phyloP scores from a whole-genome alignment of 805 yeast species.

The Candida ovalis region DNA sequence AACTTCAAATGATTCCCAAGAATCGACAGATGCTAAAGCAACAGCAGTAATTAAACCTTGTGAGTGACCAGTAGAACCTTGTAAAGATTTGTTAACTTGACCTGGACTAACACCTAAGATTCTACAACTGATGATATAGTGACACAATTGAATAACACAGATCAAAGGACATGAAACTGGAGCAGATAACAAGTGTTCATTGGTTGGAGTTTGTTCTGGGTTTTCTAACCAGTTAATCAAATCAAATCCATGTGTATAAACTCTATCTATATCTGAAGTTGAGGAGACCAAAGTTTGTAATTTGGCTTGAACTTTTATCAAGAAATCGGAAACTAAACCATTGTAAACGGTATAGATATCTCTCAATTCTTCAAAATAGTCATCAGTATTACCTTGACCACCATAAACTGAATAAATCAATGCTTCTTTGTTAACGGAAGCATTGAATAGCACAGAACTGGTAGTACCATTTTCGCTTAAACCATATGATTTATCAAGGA shows the following conservation, averaged over 20 bases:
- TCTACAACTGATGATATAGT: conserved; percentile 84
- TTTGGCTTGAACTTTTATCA: conserved; percentile 63
- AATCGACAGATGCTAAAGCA: conserved; percentile 75
- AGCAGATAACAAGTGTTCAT: conserved; percentile 80
- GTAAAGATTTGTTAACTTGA: conserved; percentile 63
- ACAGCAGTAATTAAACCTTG: conserved; percentile 92
- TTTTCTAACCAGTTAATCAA: conserved; percentile 81
- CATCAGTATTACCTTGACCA: conserved; percentile 98
- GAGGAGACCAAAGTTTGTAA: conserved; percentile 65
- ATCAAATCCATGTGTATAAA: conserved; percentile 92
- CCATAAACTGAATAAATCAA: conserved; percentile 85
- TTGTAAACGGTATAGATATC: conserved; percentile 76
- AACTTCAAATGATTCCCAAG: conserved; percentile 79
- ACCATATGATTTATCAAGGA: conserved; percentile 26
- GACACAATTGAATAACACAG: conserved; percentile 92
- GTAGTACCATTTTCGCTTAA: conserved; percentile 9
- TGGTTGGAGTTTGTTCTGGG: conserved; percentile 85
- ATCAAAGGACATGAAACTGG: conserved; percentile 97
- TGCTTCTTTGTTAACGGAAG: conserved; percentile 54
- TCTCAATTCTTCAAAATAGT: conserved; percentile 93
- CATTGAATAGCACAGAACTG: conserved; percentile 49
- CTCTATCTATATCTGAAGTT: conserved; percentile 75
- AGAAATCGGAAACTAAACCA: conserved; percentile 68
- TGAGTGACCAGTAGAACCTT: conserved; percentile 85
- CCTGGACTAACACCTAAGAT: conserved; percentile 88